These are phyloP conservation scores for Posidonia australis DNA, from an alignment of 106 monocot genomes.

Conservation along the genomic window DNA sequence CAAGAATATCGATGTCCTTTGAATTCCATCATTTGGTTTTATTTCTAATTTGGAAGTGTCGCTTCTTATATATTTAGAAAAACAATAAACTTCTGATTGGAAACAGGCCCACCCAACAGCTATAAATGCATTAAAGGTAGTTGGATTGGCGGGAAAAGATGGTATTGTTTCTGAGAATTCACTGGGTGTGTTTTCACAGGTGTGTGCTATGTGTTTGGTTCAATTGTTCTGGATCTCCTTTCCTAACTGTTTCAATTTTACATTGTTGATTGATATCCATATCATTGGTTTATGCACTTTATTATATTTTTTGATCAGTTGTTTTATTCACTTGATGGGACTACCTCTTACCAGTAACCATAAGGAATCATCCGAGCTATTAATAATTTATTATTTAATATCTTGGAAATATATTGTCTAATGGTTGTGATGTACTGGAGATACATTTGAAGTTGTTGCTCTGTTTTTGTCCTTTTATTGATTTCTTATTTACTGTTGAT, in stretches of 20 bases:
- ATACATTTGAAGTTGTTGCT: too few relatives aligned
- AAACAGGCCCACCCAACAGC: constrained; percentile 77
- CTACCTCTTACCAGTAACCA: too few relatives aligned
- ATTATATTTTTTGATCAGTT: too few relatives aligned
- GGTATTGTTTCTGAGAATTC: constrained; percentile 67
- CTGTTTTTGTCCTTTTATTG: too few relatives aligned
- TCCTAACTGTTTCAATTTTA: background rate
- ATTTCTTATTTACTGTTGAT: too few relatives aligned
- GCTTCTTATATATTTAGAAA: background rate
- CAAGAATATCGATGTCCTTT: background rate
- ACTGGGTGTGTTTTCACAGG: constrained; percentile 88
- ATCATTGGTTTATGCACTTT: too few relatives aligned
- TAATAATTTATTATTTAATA: too few relatives aligned
- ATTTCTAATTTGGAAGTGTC: background rate
- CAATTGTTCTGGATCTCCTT: background rate
- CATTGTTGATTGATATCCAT: background rate
- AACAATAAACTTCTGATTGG: constrained; percentile 3
- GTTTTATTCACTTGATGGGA: too few relatives aligned
- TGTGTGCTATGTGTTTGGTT: constrained; percentile 9
- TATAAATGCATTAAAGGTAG: constrained; percentile 52
- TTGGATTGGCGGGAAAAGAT: constrained; percentile 55
- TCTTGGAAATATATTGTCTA: too few relatives aligned
- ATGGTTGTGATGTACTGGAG: too few relatives aligned
- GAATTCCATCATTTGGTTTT: too few relatives aligned
- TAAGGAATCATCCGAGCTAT: too few relatives aligned